Percentiles rank a stretch among this genome's conserved stretches.
These are phyloP conservation scores for Dendrostoma leiphaemia DNA, from an alignment of 2,329 filamentous ascomycete genomes.

Conservation along the genomic window DNA sequence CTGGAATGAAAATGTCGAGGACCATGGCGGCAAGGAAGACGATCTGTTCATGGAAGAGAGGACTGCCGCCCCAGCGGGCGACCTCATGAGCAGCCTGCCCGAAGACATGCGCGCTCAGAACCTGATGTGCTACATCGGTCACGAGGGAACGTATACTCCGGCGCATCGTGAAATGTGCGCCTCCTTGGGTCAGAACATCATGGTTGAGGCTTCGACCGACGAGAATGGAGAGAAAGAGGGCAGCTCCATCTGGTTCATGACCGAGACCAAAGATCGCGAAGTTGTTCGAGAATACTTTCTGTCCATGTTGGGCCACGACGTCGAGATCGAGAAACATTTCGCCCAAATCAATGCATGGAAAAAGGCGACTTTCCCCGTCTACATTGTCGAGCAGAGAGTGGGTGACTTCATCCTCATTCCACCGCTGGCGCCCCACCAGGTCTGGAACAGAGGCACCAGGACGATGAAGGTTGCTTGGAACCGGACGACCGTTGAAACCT, in stretches of 20 bases:
- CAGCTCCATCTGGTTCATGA: constrained; percentile 99
- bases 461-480: constrained; percentile 99
- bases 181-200: constrained; percentile 93
- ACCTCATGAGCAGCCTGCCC: constrained; percentile 92
- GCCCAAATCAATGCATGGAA: constrained; percentile 96
- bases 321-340: constrained; percentile 96
- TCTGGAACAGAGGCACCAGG: constrained; percentile 94
- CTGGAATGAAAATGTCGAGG: constrained; percentile 73
- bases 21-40: constrained; percentile 34
- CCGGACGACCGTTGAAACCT: constrained; percentile 85
- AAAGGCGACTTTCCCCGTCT: constrained; percentile 88
- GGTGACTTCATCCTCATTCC: constrained; percentile 95
- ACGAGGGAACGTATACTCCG: constrained; percentile 95
- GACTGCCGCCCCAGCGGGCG: constrained; percentile 71
- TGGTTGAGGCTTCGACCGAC: constrained; percentile 83
- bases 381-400: constrained; percentile 83
- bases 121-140: constrained; percentile 96
- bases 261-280: constrained; percentile 87
- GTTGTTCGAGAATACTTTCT: constrained; percentile 92
- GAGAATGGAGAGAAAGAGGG: constrained; percentile 76
- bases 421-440: constrained; percentile 90
- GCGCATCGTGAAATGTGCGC: constrained; percentile 98
- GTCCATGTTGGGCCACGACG: constrained; percentile 89
- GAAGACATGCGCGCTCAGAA: constrained; percentile 89
- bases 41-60: constrained; percentile 44